Conservation (phyloP, 257 asterid genomes). For the Lycium barbarum region DNA sequence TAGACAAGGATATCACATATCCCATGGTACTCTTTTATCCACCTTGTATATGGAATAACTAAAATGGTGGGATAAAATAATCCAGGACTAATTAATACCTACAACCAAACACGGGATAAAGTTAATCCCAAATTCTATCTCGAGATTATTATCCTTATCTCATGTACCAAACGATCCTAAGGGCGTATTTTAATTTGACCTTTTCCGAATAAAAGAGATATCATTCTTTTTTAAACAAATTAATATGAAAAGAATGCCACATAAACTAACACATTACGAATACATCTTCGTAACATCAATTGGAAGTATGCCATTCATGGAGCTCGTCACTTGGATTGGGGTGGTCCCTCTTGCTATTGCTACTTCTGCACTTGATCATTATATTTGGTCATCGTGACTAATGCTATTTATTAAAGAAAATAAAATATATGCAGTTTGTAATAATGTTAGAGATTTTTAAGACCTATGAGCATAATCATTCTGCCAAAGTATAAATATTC, state of each 20-base stretch:
- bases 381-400: background rate
- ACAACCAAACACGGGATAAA: too few species aligned
- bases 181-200: too few species aligned
- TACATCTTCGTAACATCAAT: background rate
- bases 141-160: too few species aligned
- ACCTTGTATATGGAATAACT: too few species aligned
- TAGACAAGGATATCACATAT: too few species aligned
- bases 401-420: background rate
- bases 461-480: background rate
- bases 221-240: background rate
- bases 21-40: too few species aligned
- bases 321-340: background rate
- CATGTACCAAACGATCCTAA: too few species aligned
- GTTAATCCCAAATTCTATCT: too few species aligned
- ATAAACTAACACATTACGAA: background rate
- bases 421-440: background rate
- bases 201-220: too few species aligned
- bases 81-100: too few species aligned
- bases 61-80: too few species aligned
- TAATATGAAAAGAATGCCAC: background rate
- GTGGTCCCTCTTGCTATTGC: background rate
- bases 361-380: background rate
- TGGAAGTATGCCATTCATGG: background rate
- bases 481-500: background rate
- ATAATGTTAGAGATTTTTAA: background rate